Conservation (phyloP, 2,329 filamentous ascomycete species). For the Penicillium polonicum region DNA sequence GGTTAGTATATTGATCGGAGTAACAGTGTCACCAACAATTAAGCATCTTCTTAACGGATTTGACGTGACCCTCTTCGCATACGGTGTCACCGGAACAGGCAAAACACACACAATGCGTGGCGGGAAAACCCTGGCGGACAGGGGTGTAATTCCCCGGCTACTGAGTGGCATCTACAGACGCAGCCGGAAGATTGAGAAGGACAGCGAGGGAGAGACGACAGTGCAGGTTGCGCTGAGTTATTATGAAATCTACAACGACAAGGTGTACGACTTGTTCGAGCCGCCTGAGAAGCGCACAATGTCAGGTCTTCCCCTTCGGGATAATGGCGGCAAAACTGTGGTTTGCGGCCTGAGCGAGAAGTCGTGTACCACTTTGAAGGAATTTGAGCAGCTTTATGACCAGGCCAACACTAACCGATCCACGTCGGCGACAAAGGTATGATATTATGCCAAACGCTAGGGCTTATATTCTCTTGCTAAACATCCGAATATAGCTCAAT, state of each 20-base stretch:
- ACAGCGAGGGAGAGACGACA: constrained; percentile 66
- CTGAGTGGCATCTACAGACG: constrained; percentile 82
- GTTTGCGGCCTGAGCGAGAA: constrained; percentile 84
- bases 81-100: constrained; percentile 88
- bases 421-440: constrained; percentile 78
- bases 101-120: constrained; percentile 97
- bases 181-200: constrained; percentile 80
- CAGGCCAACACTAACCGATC: constrained; percentile 88
- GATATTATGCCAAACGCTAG: constrained; percentile 4
- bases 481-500: constrained; percentile 59
- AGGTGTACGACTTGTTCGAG: constrained; percentile 88
- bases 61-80: constrained; percentile 87
- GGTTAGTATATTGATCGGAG: constrained; percentile 16
- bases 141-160: constrained; percentile 82
- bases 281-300: constrained; percentile 81
- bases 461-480: constrained; percentile 17
- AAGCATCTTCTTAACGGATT: constrained; percentile 85
- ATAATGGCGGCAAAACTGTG: constrained; percentile 82
- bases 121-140: constrained; percentile 78
- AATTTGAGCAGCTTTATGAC: constrained; percentile 87
- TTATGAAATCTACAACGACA: constrained; percentile 97
- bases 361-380: constrained; percentile 77
- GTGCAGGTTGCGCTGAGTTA: constrained; percentile 80
- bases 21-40: constrained; percentile 76
- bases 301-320: constrained; percentile 75